phyloP scores from a whole-genome alignment of 805 yeast species.

The Candida insectalens region DNA sequence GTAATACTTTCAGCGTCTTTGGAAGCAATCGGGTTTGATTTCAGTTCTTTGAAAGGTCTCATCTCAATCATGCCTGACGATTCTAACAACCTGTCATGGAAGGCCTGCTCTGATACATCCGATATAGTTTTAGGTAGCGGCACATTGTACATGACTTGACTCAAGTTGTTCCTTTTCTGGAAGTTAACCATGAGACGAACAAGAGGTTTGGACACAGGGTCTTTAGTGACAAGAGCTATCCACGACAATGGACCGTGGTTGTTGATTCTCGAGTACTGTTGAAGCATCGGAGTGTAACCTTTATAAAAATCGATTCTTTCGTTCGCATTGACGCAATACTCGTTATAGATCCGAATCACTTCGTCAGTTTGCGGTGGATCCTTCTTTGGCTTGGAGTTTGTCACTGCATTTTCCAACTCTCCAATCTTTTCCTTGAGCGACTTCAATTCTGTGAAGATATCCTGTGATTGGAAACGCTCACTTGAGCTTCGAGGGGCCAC shows the following conservation, averaged over 20 bases:
- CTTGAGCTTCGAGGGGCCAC: too few relatives aligned
- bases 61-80: background rate
- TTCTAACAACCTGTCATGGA: background rate
- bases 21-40: background rate
- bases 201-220: constrained; percentile 27
- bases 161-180: constrained; percentile 9
- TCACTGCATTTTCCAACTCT: constrained; percentile 35
- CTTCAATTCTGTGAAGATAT: too few relatives aligned
- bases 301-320: constrained; percentile 32
- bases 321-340: constrained; percentile 15
- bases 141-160: background rate
- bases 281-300: constrained; percentile 32
- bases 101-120: background rate
- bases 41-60: background rate
- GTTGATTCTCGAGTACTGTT: constrained; percentile 30
- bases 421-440: constrained; percentile 31
- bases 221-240: constrained; percentile 38
- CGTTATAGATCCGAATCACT: constrained; percentile 1
- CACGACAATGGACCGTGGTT: constrained; percentile 46
- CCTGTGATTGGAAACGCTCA: too few relatives aligned
- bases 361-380: background rate
- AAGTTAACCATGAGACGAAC: constrained; percentile 21
- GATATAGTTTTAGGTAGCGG: background rate
- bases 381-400: too few relatives aligned
- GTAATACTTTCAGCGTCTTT: constrained; percentile 16